These are phyloP conservation scores for Iris pallida DNA, from an alignment of 116 monocot genomes.

Conservation along the genomic window DNA sequence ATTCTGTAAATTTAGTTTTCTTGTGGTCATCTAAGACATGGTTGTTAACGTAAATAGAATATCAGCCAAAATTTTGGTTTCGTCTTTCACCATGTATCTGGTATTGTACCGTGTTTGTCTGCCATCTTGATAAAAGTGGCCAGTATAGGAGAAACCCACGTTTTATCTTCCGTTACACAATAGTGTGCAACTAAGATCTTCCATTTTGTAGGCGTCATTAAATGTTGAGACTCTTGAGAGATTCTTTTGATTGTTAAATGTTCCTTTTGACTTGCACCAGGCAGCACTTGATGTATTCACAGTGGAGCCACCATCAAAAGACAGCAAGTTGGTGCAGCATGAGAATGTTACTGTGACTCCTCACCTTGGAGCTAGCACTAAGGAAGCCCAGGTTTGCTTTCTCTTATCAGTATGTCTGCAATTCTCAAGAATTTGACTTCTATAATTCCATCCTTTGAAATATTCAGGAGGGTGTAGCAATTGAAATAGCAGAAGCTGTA, in stretches of 20 bases:
- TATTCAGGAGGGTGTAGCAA: slow-evolving; percentile 50
- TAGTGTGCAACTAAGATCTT: too few species aligned
- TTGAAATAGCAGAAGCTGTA: slow-evolving; percentile 56
- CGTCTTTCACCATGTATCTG: too few species aligned
- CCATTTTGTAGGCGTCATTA: neutral
- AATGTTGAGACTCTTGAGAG: neutral
- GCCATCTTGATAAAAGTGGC: too few species aligned
- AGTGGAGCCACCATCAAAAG: slow-evolving; percentile 60
- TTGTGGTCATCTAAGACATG: neutral
- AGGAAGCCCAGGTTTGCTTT: slow-evolving; percentile 70
- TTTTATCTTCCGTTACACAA: too few species aligned
- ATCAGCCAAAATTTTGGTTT: too few species aligned
- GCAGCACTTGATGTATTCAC: slow-evolving; percentile 84
- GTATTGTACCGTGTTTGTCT: too few species aligned
- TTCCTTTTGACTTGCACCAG: slow-evolving; percentile 20
- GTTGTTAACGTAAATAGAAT: too few species aligned
- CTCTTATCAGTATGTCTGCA: neutral
- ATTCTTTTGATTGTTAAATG: neutral
- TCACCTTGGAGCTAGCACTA: slow-evolving; percentile 77
- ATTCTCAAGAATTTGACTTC: neutral
- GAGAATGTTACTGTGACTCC: slow-evolving; percentile 75
- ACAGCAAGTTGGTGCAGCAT: slow-evolving; percentile 66
- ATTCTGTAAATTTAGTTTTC: slow-evolving; percentile 1
- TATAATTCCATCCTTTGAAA: neutral
- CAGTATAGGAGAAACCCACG: too few species aligned